These are phyloP conservation scores for Albatrellus sp. DNA, from an alignment of 1,284 basidiomycete genomes.

Conservation along the genomic window DNA sequence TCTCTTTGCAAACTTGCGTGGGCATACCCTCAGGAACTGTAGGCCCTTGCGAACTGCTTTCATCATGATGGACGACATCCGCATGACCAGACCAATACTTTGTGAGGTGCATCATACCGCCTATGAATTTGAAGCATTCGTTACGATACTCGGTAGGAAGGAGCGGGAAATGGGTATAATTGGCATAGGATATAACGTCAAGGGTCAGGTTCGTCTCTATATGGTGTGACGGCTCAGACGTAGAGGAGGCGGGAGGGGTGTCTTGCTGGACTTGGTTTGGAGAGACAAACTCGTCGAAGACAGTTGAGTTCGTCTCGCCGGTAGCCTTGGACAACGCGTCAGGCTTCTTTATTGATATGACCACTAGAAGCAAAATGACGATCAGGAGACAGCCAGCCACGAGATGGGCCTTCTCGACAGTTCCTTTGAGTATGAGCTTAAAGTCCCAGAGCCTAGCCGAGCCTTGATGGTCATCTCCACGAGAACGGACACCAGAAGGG, in stretches of 20 bases:
- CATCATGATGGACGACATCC: constrained; percentile 38
- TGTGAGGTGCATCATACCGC: constrained; percentile 35
- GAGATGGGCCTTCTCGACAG: constrained; percentile 22
- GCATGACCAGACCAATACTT: constrained; percentile 40
- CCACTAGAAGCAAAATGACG: constrained; percentile 35
- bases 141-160: constrained; percentile 37
- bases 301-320: constrained; percentile 16
- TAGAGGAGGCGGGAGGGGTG: constrained; percentile 4
- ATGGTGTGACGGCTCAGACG: constrained; percentile 3
- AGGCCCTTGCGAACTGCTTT: constrained; percentile 18
- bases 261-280: neutral
- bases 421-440: constrained; percentile 5
- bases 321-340: constrained; percentile 33
- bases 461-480: constrained; percentile 23
- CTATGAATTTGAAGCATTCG: constrained; percentile 39
- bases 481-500: constrained; percentile 24
- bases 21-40: constrained; percentile 19
- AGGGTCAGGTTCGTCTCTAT: neutral
- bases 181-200: constrained; percentile 40
- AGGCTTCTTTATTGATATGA: constrained; percentile 38
- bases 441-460: neutral
- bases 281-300: neutral
- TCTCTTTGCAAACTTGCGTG: constrained; percentile 36
- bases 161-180: constrained; percentile 48
- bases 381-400: constrained; percentile 34